These are phyloP conservation scores for Boletus sp. DNA, from an alignment of 1,284 basidiomycete genomes.

Conservation along the genomic window DNA sequence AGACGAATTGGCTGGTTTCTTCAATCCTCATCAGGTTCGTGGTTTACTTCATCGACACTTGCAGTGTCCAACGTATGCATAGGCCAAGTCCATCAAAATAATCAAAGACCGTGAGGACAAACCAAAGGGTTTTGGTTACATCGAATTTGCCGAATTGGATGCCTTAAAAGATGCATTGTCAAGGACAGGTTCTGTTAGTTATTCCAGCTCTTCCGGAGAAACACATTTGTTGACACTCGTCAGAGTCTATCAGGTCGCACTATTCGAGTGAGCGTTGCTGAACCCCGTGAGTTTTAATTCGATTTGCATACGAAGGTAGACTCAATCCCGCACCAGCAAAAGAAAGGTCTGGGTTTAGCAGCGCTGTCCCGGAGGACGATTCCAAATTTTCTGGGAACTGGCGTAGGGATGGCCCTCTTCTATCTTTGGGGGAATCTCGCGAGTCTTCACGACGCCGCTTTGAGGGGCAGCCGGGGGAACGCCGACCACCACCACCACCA, in stretches of 20 bases:
- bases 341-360: slow-evolving; percentile 61
- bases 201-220: neutral
- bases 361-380: slow-evolving; percentile 53
- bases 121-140: slow-evolving; percentile 97
- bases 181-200: slow-evolving; percentile 53
- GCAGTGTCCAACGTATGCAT: slow-evolving; percentile 5
- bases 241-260: slow-evolving; percentile 76
- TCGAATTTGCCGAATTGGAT: slow-evolving; percentile 87
- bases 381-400: slow-evolving; percentile 77
- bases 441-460: slow-evolving; percentile 63
- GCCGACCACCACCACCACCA: slow-evolving; percentile 34
- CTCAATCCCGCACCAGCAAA: slow-evolving; percentile 54
- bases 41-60: neutral
- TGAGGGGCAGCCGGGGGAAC: slow-evolving; percentile 52
- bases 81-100: slow-evolving; percentile 88
- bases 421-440: slow-evolving; percentile 53
- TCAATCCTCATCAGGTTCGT: slow-evolving; percentile 61
- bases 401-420: slow-evolving; percentile 87
- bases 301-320: neutral
- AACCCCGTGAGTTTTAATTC: slow-evolving; percentile 70
- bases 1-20: slow-evolving; percentile 80
- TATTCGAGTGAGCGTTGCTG: slow-evolving; percentile 92
- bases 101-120: slow-evolving; percentile 90
- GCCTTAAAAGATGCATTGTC: slow-evolving; percentile 80
- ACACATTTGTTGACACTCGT: slow-evolving; percentile 8